Evolutionary conservation across 164 flowering plant species (phyloP), one percentile per base, ranked within the genome.

Genomic region (Sedum album): DNA sequence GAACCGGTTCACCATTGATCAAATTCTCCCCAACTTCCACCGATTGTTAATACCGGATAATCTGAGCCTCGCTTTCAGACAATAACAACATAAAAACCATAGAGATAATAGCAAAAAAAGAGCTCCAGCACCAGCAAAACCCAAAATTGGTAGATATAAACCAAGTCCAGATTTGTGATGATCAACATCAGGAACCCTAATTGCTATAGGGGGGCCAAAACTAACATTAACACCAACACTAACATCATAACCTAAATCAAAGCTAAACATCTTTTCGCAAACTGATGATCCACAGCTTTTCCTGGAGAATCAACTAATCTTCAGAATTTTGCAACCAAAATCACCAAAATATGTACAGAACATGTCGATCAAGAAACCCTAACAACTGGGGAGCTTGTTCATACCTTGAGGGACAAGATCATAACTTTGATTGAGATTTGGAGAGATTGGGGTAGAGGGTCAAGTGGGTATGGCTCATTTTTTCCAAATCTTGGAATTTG

Each of bases 61-160:
- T 28, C 62, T 57, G 62, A 57, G 62, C 31, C 62, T 57, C 1
- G 31, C 62, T 57, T 57, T 57, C 33, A 57, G 33, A 30, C 62
- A 57, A 20, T 11, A 57, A 13, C 35, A 28, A 20, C 31, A 26
- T 33, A 57, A 57, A 13, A 57, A 57, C 31, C 31, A 57, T 1
- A 57, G 31, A 57, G 33, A 57, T 17, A 57, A 0, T 4, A 57
- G 15, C 33, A 26, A 28, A 4, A 57, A 57, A 14, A 57, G 33
- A 21, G 28, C 26, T 6, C 33, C 62, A 57, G 20, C 62, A 18
- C 26, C 18, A 57, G 33, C 17, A 26, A 11, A 57, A 57, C 62
- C 62, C 20, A 28, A 28, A 57, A 28, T 20, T 14, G 33, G 62
- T 5, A 26, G 20, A 15, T 28, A 26, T 30, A 57, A 15, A 26